These are phyloP conservation scores for Globisporangium emineosum DNA, from an alignment of 352 stramenopile species.

Conservation along the genomic window DNA sequence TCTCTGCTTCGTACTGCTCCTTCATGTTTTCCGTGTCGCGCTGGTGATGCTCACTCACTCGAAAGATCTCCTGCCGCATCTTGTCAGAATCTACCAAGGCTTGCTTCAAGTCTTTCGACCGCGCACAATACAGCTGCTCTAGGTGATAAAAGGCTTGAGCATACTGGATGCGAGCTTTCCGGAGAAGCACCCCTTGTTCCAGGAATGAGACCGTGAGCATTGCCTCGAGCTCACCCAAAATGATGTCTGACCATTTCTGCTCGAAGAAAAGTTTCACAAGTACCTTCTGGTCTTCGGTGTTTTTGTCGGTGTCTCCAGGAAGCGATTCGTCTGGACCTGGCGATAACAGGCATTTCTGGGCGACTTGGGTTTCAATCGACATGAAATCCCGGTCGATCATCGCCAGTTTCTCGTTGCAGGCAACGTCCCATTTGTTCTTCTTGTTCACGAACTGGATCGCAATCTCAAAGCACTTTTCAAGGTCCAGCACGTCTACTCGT, in stretches of 20 bases:
- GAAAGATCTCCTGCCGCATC: conserved; percentile 30
- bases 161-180: conserved; percentile 77
- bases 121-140: conserved; percentile 43
- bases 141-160: conserved; percentile 77
- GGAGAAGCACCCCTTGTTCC: conserved; percentile 81
- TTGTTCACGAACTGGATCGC: conserved; percentile 61
- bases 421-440: conserved; percentile 41
- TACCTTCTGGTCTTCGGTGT: conserved; percentile 21
- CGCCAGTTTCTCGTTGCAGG: conserved; percentile 41
- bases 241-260: conserved; percentile 90
- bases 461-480: conserved; percentile 65
- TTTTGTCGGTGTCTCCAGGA: not conserved
- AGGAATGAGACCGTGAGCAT: conserved; percentile 89
- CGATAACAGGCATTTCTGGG: conserved; percentile 24
- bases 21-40: conserved; percentile 41
- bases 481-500: conserved; percentile 62
- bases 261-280: conserved; percentile 79
- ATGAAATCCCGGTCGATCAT: conserved; percentile 72
- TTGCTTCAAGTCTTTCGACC: conserved; percentile 31
- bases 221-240: conserved; percentile 80
- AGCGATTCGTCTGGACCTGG: not conserved
- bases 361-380: conserved; percentile 45
- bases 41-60: conserved; percentile 34
- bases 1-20: conserved; percentile 48
- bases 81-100: conserved; percentile 37